A percentile compares a stretch with the other conserved stretches of the same genome.
phyloP scores from a whole-genome alignment of 1,284 basidiomycete species.

The Rhodofomes roseus region DNA sequence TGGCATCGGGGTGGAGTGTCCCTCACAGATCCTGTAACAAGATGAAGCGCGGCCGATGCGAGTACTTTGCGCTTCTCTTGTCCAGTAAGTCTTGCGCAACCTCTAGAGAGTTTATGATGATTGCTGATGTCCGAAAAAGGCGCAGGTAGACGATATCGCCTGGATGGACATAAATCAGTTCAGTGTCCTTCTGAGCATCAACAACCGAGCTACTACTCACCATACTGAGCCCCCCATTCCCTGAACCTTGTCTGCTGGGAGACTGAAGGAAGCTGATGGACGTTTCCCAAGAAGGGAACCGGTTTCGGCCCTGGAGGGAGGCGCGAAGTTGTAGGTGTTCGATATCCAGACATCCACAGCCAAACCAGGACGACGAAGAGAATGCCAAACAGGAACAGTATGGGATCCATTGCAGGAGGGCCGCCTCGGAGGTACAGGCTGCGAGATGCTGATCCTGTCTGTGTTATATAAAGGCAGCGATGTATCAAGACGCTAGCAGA shows the following conservation, averaged over 20 bases:
- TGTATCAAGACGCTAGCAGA: too few relatives aligned
- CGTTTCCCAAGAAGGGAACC: conserved; percentile 46
- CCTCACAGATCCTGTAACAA: conserved; percentile 26
- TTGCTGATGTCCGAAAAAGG: conserved; percentile 23
- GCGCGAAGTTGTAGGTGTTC: not conserved
- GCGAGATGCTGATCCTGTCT: too few relatives aligned
- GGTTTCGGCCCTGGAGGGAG: conserved; percentile 45
- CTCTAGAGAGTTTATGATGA: conserved; percentile 31
- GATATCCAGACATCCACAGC: not conserved
- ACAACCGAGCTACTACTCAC: conserved; percentile 13
- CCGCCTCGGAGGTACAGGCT: not conserved
- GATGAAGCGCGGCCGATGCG: conserved; percentile 34
- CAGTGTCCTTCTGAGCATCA: conserved; percentile 3
- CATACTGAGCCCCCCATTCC: conserved; percentile 13
- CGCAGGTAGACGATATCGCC: conserved; percentile 35
- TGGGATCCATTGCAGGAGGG: not conserved
- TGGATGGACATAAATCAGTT: conserved; percentile 22
- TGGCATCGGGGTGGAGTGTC: conserved; percentile 1
- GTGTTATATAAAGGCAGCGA: too few relatives aligned
- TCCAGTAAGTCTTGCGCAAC: conserved; percentile 52
- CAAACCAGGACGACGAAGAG: not conserved
- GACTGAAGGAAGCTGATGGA: conserved; percentile 38
- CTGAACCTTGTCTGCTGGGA: conserved; percentile 39
- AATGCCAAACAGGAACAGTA: too few relatives aligned
- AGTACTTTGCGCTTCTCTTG: conserved; percentile 48